A percentile compares a stretch with the other conserved stretches of the same genome.
Evolutionary conservation across 1,139 yeast genomes (phyloP).

Genomic region (Hansenula lynferdii): DNA sequence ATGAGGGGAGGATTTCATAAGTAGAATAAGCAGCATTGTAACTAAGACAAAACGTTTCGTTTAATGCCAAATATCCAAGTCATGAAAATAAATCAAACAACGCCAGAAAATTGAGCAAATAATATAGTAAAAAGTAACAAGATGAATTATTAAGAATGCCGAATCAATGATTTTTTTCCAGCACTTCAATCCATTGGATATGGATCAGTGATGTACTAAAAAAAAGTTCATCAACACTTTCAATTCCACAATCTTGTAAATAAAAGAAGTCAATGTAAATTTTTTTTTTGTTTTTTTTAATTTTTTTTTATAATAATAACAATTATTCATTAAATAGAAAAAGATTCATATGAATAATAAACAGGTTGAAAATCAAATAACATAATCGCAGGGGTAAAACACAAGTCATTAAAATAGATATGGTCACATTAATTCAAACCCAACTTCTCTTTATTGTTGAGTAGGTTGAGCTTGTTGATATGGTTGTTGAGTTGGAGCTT

Average conservation of each 20-base stretch:
- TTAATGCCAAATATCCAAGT: too few species aligned
- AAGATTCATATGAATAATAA: too few species aligned
- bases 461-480: slow-evolving; percentile 1
- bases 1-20: too few species aligned
- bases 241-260: background rate
- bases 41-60: too few species aligned
- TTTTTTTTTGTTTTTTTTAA: background rate
- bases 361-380: too few species aligned
- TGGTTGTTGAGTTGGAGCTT: background rate
- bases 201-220: slow-evolving; percentile 1
- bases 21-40: too few species aligned
- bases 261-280: background rate
- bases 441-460: background rate
- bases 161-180: background rate
- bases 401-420: too few species aligned
- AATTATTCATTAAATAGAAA: too few species aligned
- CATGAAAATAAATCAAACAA: background rate
- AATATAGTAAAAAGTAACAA: background rate
- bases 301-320: too few species aligned
- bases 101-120: background rate
- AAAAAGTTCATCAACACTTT: background rate
- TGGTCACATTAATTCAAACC: background rate
- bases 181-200: slow-evolving; percentile 2
- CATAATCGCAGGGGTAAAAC: too few species aligned
- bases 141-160: too few species aligned